Evolutionary conservation across 1,284 basidiomycete genomes (phyloP), one percentile per base, ranked within the genome.

Genomic region (Peniophora sp.): DNA sequence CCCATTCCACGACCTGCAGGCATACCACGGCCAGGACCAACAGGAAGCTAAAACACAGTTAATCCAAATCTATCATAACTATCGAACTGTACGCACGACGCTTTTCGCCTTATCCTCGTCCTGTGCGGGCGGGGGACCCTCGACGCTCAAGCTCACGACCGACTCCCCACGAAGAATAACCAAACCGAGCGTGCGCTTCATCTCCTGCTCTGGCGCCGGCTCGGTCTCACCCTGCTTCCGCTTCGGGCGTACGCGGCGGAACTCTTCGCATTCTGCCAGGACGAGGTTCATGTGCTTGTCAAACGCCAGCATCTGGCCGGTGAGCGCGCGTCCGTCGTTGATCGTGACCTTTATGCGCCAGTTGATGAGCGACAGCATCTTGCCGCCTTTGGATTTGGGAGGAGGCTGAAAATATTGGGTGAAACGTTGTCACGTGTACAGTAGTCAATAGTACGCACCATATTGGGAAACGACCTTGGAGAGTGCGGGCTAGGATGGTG

Each of bases 201-300:
- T 88, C 74, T 98, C 95, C 64, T 96, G 91, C 64, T 90, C 84
- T 0, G 89, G 83, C 2, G 85, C 83, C 3, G 87, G 76, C 60
- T 87, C 85, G 11, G 66, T 63, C 66, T 89, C 85, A 27, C 85
- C 87, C 12, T 78, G 65, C 69, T 91, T 89, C 74, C 89, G 90
- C 73, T 92, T 92, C 45, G 87, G 86, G 58, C 88, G 83, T 45
- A 97, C 83, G 56, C 89, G 84, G 62, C 94, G 74, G 66, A 97
- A 97, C 69, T 97, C 96, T 71, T 97, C 94, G 65, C 94, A 97
- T 60, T 99, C 96, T 12, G 95, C 93, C 51, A 99, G 75, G 48
- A 99, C 97, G 60, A 99, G 79, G 73, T 99, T 99, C 96, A 99
- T 99, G 73, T 99, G 97, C 63, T 91, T 88, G 76, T 99, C 97